Evolutionary conservation across 768 basidiomycete genomes (phyloP).

Genomic region (Russula earlei): DNA sequence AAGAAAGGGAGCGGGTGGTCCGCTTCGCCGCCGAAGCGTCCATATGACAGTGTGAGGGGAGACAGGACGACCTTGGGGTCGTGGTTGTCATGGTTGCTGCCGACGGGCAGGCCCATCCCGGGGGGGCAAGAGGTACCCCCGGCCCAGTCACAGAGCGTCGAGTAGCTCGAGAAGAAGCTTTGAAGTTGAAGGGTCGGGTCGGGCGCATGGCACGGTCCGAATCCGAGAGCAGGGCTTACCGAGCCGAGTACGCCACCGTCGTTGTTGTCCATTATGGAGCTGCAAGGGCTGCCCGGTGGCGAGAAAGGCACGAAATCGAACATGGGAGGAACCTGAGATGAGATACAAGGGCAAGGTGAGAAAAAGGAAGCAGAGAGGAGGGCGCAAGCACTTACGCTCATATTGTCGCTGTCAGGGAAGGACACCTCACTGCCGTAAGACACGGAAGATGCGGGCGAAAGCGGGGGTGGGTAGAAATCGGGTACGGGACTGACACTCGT

Average conservation of each 20-base stretch:
- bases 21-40: background rate
- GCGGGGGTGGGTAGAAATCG: constrained; percentile 7
- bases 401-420: constrained; percentile 14
- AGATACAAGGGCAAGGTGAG: background rate
- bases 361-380: background rate
- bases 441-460: constrained; percentile 15
- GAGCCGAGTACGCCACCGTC: constrained; percentile 5
- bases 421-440: constrained; percentile 16
- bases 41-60: background rate
- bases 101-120: background rate
- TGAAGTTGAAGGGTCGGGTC: background rate
- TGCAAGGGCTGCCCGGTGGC: constrained; percentile 19
- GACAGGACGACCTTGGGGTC: background rate
- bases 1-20: constrained; percentile 10
- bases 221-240: background rate
- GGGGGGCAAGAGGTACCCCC: background rate
- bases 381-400: constrained; percentile 2
- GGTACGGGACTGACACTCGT: background rate
- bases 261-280: constrained; percentile 10
- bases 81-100: background rate
- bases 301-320: constrained; percentile 11
- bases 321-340: background rate
- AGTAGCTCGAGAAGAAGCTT: constrained; percentile 15
- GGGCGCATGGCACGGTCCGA: background rate
- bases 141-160: constrained; percentile 19